These are phyloP conservation scores for Anthracocystis setariae DNA, from an alignment of 1,284 basidiomycete species.

Conservation along the genomic window DNA sequence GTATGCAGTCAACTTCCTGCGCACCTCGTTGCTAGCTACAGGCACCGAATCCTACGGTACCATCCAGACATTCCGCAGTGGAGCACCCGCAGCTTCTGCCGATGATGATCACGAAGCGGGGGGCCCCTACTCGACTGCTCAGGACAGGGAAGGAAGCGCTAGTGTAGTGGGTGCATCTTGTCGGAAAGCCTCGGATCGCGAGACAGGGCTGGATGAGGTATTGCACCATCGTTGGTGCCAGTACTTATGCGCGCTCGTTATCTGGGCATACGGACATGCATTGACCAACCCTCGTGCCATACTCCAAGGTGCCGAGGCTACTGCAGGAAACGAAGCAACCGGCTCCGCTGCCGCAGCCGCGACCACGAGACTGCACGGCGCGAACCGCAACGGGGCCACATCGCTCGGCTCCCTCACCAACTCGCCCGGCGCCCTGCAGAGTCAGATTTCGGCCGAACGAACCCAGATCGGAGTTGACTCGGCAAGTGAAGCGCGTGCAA, in stretches of 20 bases:
- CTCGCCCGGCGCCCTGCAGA: conserved; percentile 27
- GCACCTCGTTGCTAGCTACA: conserved; percentile 33
- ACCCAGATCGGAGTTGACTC: conserved; percentile 23
- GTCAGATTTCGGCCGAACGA: conserved; percentile 26
- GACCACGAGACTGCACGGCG: conserved; percentile 10
- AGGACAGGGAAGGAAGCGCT: conserved; percentile 13
- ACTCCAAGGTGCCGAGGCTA: conserved; percentile 8
- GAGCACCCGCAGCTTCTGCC: neutral
- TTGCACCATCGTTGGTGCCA: conserved; percentile 56
- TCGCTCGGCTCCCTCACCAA: conserved; percentile 5
- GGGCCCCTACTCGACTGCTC: conserved; percentile 10
- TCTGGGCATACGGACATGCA: conserved; percentile 56
- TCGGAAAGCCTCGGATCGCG: conserved; percentile 24
- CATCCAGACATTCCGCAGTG: conserved; percentile 25
- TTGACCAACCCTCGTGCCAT: conserved; percentile 30
- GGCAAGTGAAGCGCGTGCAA: conserved; percentile 1
- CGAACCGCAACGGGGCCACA: conserved; percentile 15
- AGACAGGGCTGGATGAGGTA: conserved; percentile 47
- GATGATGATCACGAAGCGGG: conserved; percentile 18
- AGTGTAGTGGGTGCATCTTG: conserved; percentile 2
- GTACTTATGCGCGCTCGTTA: conserved; percentile 51
- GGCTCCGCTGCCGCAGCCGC: conserved; percentile 8
- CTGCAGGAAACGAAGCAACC: neutral
- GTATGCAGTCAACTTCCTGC: conserved; percentile 51
- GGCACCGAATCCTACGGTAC: conserved; percentile 44